Percentiles rank a stretch among this genome's conserved stretches.
Conservation (phyloP, 2,329 filamentous ascomycete species). For the Diaporthe vexans region DNA sequence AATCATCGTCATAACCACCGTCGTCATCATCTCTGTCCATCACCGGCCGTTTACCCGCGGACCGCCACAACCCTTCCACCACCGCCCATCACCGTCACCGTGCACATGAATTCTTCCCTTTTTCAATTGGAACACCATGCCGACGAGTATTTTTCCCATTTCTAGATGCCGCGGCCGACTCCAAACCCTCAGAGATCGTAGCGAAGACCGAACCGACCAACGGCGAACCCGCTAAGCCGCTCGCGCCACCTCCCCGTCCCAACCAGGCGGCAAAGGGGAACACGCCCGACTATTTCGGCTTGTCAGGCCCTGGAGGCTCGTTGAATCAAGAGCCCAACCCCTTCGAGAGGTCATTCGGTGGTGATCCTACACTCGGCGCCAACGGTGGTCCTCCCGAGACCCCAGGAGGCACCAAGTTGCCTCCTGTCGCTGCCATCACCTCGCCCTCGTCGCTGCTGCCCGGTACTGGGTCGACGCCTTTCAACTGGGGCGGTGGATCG, state of each 20-base stretch:
- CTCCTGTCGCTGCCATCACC: constrained; percentile 90
- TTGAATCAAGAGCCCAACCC: constrained; percentile 91
- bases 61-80: constrained; percentile 9
- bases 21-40: constrained; percentile 4
- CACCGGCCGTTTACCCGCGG: background rate
- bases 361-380: constrained; percentile 55
- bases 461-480: constrained; percentile 79
- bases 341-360: constrained; percentile 93
- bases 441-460: constrained; percentile 87
- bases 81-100: constrained; percentile 30
- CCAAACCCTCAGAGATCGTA: constrained; percentile 59
- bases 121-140: constrained; percentile 33
- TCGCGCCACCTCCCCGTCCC: constrained; percentile 79
- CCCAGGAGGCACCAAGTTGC: constrained; percentile 85
- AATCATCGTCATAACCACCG: background rate
- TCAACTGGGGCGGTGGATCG: constrained; percentile 86
- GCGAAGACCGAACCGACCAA: constrained; percentile 67
- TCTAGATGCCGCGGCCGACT: constrained; percentile 59
- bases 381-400: constrained; percentile 71
- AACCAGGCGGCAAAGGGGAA: constrained; percentile 59
- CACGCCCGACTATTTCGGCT: constrained; percentile 79
- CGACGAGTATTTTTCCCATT: constrained; percentile 43
- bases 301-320: constrained; percentile 62
- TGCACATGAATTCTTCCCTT: constrained; percentile 29
- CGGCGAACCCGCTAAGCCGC: constrained; percentile 73